These are phyloP conservation scores for Phytophthora fragariaefolia DNA, from an alignment of 352 stramenopile species.

Conservation along the genomic window DNA sequence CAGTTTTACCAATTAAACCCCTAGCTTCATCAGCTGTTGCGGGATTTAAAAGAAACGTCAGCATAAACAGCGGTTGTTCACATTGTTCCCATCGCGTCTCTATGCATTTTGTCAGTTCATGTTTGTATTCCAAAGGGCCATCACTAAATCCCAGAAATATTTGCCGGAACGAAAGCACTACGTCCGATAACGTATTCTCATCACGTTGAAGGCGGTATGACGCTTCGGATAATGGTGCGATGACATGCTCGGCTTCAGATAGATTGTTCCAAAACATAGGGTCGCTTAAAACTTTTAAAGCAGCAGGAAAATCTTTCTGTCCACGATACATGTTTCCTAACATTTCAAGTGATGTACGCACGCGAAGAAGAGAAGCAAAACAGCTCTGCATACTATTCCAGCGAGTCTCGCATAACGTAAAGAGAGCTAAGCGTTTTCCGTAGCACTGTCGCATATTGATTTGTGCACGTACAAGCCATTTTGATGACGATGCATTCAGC, in stretches of 20 bases:
- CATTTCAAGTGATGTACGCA: not conserved
- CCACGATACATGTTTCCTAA: not conserved
- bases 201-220: slow-evolving; percentile 4
- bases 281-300: not conserved
- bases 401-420: slow-evolving; percentile 1
- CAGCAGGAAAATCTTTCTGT: not conserved
- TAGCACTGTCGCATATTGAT: slow-evolving; percentile 7
- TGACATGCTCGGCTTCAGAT: slow-evolving; percentile 1
- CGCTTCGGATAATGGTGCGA: slow-evolving; percentile 1
- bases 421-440: not conserved
- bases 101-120: not conserved
- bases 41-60: not conserved
- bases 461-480: not conserved
- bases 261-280: not conserved
- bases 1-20: not conserved
- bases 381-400: slow-evolving; percentile 14
- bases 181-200: slow-evolving; percentile 5
- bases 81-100: not conserved
- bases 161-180: slow-evolving; percentile 2
- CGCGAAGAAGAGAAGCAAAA: slow-evolving; percentile 3
- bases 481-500: slow-evolving; percentile 9
- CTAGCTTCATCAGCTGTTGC: not conserved
- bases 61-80: slow-evolving; percentile 8
- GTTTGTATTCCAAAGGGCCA: not conserved
- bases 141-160: slow-evolving; percentile 1